These are phyloP conservation scores for Sugiyamaella marilandica DNA, from an alignment of 805 yeast genomes.

Conservation along the genomic window DNA sequence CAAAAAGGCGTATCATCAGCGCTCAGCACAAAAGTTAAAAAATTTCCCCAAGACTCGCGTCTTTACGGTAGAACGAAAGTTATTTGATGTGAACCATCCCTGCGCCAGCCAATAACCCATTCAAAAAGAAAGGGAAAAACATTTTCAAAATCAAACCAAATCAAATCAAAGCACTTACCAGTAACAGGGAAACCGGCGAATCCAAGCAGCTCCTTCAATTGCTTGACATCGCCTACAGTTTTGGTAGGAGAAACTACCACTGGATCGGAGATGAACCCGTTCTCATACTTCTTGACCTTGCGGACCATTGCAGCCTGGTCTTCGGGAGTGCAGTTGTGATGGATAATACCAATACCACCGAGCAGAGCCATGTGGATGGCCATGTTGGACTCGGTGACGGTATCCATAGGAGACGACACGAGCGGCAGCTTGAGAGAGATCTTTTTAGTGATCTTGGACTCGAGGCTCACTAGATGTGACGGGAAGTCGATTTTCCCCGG, in stretches of 20 bases:
- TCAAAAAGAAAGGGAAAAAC: slow-evolving; percentile 11
- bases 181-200: slow-evolving; percentile 99
- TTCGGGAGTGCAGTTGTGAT: slow-evolving; percentile 93
- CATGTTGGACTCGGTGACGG: slow-evolving; percentile 96
- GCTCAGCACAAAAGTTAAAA: slow-evolving; percentile 11
- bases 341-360: slow-evolving; percentile 98
- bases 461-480: slow-evolving; percentile 69
- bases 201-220: slow-evolving; percentile 67
- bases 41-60: slow-evolving; percentile 92
- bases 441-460: slow-evolving; percentile 84
- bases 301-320: slow-evolving; percentile 98
- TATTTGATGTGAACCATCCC: slow-evolving; percentile 39
- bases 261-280: slow-evolving; percentile 95
- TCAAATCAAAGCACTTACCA: slow-evolving; percentile 82
- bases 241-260: slow-evolving; percentile 71
- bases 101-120: slow-evolving; percentile 43
- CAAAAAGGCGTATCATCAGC: slow-evolving; percentile 5
- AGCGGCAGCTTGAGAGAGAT: slow-evolving; percentile 91
- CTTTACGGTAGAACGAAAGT: slow-evolving; percentile 99
- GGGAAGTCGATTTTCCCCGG: slow-evolving; percentile 94
- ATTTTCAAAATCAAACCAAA: slow-evolving; percentile 18
- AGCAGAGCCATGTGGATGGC: slow-evolving; percentile 97
- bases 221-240: slow-evolving; percentile 78
- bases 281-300: slow-evolving; percentile 94
- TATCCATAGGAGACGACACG: slow-evolving; percentile 98